A percentile compares a stretch with the other conserved stretches of the same genome.
phyloP scores from a whole-genome alignment of 441 rosid genomes.

The Pelargonium fulgidum region DNA sequence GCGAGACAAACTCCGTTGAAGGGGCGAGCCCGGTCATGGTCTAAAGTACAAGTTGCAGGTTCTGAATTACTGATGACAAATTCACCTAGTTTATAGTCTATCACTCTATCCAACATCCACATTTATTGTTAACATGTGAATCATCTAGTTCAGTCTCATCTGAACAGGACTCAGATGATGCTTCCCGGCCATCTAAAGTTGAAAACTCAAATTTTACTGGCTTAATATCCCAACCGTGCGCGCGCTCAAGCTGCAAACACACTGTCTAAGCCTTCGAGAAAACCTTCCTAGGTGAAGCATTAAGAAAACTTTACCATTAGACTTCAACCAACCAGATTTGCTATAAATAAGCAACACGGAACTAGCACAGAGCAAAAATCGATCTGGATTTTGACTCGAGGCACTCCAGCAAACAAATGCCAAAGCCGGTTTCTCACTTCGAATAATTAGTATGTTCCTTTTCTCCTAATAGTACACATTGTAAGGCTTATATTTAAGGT shows the following conservation, averaged over 20 bases:
- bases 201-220: slow-evolving; percentile 57
- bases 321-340: slow-evolving; percentile 86
- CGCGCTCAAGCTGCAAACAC: slow-evolving; percentile 46
- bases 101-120: slow-evolving; percentile 63
- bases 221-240: slow-evolving; percentile 78
- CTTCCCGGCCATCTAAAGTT: slow-evolving; percentile 54
- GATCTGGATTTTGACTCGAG: neutral
- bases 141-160: slow-evolving; percentile 37
- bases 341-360: slow-evolving; percentile 64
- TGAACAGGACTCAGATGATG: slow-evolving; percentile 37
- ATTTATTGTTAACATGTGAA: slow-evolving; percentile 50
- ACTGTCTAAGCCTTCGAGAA: slow-evolving; percentile 49
- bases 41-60: slow-evolving; percentile 13
- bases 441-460: slow-evolving; percentile 37
- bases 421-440: too few species aligned
- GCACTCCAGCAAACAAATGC: neutral
- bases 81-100: slow-evolving; percentile 54
- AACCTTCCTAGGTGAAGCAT: slow-evolving; percentile 57
- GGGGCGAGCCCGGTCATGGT: too few species aligned
- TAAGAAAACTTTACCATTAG: slow-evolving; percentile 66
- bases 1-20: too few species aligned
- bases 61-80: slow-evolving; percentile 42
- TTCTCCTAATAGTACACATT: slow-evolving; percentile 47
- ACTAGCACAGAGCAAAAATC: slow-evolving; percentile 30
- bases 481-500: slow-evolving; percentile 43